Percentiles rank a stretch among this genome's conserved stretches.
Evolutionary conservation across 768 basidiomycete genomes (phyloP).

Genomic region (Suillus hirtellus): DNA sequence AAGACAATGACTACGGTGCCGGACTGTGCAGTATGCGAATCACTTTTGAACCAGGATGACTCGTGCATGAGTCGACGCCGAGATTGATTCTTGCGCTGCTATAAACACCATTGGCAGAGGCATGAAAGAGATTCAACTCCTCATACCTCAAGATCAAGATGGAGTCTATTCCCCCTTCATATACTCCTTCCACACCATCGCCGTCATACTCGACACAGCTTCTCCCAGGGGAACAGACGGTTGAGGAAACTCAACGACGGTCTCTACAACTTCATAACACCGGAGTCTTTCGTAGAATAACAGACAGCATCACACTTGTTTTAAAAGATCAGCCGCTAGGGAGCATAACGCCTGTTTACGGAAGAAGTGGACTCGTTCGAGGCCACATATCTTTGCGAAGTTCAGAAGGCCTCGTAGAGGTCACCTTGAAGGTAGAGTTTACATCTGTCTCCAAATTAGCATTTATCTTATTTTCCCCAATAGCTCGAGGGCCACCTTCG

Average conservation of each 20-base stretch:
- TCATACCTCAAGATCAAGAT: slow-evolving; percentile 1
- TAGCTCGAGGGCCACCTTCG: slow-evolving; percentile 29
- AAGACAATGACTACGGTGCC: neutral
- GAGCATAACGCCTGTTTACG: slow-evolving; percentile 23
- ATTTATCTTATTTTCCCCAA: slow-evolving; percentile 7
- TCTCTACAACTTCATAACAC: slow-evolving; percentile 5
- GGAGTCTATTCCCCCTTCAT: slow-evolving; percentile 8
- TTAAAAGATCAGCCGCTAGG: slow-evolving; percentile 27
- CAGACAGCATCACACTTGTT: slow-evolving; percentile 25
- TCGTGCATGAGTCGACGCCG: too few species aligned
- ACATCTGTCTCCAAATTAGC: neutral
- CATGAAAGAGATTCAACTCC: slow-evolving; percentile 6
- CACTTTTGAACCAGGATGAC: neutral
- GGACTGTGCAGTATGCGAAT: neutral
- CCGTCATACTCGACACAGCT: slow-evolving; percentile 58
- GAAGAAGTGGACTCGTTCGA: slow-evolving; percentile 19
- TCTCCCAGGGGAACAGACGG: slow-evolving; percentile 47
- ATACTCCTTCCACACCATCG: slow-evolving; percentile 32
- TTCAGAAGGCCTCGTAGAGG: slow-evolving; percentile 17
- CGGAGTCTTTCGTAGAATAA: slow-evolving; percentile 32
- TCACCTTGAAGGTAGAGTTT: slow-evolving; percentile 25
- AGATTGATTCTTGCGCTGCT: neutral
- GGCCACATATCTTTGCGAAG: slow-evolving; percentile 25
- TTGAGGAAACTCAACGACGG: slow-evolving; percentile 43
- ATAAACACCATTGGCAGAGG: slow-evolving; percentile 1